These are phyloP conservation scores for Pseudisothecium myosuroides DNA, from an alignment of 225 moss, liverwort and hornwort species.

Conservation along the genomic window DNA sequence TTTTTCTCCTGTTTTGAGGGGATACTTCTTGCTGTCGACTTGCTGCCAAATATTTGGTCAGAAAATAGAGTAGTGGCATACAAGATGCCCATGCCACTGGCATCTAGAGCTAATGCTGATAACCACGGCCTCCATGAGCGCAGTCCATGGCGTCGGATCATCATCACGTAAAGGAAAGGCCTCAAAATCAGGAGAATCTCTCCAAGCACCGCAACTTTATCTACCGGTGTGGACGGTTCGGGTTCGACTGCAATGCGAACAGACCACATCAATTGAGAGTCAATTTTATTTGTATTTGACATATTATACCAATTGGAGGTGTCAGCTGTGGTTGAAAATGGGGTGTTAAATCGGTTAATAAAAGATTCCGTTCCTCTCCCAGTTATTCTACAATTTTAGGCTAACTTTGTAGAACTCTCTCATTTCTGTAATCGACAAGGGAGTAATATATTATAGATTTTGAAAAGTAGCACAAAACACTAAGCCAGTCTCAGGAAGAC, in stretches of 20 bases:
- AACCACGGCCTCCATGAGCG: conserved; percentile 95
- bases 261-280: neutral
- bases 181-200: conserved; percentile 78
- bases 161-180: conserved; percentile 72
- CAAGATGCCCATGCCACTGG: conserved; percentile 74
- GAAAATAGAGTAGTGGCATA: conserved; percentile 39
- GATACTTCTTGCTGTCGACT: neutral
- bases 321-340: neutral
- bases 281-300: neutral
- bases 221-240: conserved; percentile 2
- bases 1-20: conserved; percentile 53
- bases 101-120: conserved; percentile 74
- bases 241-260: conserved; percentile 3
- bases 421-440: neutral
- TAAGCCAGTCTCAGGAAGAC: neutral
- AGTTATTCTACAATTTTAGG: neutral
- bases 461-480: too few species aligned
- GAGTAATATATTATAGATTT: neutral
- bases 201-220: conserved; percentile 43
- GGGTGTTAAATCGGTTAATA: neutral
- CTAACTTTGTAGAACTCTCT: neutral
- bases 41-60: conserved; percentile 8
- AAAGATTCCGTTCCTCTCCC: neutral
- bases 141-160: conserved; percentile 77
- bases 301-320: neutral